phyloP scores from a whole-genome alignment of 768 basidiomycete genomes.

The Naganishia friedmannii region DNA sequence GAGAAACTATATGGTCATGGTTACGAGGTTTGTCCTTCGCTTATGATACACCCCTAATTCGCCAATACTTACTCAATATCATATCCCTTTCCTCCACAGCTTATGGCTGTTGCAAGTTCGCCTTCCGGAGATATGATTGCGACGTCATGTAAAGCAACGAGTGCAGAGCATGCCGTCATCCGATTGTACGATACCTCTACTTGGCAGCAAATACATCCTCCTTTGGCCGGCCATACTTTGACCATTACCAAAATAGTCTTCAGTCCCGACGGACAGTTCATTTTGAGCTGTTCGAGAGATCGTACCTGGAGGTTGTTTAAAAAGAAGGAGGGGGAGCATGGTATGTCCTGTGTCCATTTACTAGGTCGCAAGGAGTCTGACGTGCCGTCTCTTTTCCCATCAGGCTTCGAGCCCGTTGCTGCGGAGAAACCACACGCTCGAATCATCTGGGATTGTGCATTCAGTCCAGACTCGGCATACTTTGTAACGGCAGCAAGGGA shows the following conservation, averaged over 20 bases:
- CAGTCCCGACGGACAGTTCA: conserved; percentile 73
- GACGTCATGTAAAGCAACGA: conserved; percentile 85
- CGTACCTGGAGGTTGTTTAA: conserved; percentile 84
- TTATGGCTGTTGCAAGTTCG: conserved; percentile 75
- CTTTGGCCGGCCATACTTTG: conserved; percentile 76
- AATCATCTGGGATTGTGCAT: conserved; percentile 94
- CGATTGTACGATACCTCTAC: conserved; percentile 71
- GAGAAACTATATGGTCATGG: conserved; percentile 98
- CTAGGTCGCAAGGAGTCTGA: not conserved
- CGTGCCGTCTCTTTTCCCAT: not conserved
- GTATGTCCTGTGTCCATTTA: not conserved
- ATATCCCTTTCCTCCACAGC: conserved; percentile 55
- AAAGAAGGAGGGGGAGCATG: conserved; percentile 51
- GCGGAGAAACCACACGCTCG: conserved; percentile 77
- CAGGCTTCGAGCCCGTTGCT: conserved; percentile 64
- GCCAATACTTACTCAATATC: not conserved
- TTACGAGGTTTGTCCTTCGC: conserved; percentile 67
- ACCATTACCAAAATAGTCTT: conserved; percentile 89
- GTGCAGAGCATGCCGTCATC: conserved; percentile 81
- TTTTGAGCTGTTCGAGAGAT: conserved; percentile 86
- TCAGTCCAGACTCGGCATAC: conserved; percentile 69
- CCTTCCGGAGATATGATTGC: conserved; percentile 68
- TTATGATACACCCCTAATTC: not conserved
- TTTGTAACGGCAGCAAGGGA: conserved; percentile 95
- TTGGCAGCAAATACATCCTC: conserved; percentile 68